Evolutionary conservation across 106 monocot genomes (phyloP).

Genomic region (Amphibolis antarctica): DNA sequence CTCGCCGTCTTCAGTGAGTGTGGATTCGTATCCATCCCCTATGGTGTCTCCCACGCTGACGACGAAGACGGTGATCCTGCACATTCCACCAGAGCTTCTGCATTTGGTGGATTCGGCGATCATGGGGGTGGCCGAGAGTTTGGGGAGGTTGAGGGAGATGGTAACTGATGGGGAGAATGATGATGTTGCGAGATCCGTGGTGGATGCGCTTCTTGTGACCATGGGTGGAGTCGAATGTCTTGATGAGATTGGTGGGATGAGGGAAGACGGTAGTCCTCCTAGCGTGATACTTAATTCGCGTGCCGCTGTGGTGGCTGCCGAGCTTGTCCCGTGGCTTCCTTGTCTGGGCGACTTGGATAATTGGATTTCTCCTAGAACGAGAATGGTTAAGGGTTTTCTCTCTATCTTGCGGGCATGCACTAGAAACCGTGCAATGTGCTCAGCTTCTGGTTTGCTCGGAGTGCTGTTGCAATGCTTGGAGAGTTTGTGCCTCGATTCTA

Average conservation of each 20-base stretch:
- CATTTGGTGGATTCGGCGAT: constrained; percentile 81
- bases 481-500: constrained; percentile 24
- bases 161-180: constrained; percentile 19
- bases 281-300: constrained; percentile 56
- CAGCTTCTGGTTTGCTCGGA: constrained; percentile 45
- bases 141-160: constrained; percentile 30
- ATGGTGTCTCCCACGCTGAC: constrained; percentile 21
- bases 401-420: constrained; percentile 50
- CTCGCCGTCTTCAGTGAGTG: constrained; percentile 28
- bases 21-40: constrained; percentile 40
- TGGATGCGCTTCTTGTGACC: constrained; percentile 71
- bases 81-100: constrained; percentile 49
- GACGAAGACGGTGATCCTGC: constrained; percentile 38
- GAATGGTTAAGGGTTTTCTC: constrained; percentile 66
- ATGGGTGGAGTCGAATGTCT: constrained; percentile 70
- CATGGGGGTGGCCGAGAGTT: constrained; percentile 45
- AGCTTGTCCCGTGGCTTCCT: constrained; percentile 58
- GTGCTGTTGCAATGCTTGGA: constrained; percentile 41
- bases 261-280: constrained; percentile 27
- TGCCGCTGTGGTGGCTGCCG: constrained; percentile 54
- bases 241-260: constrained; percentile 19
- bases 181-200: constrained; percentile 36
- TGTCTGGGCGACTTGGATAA: constrained; percentile 38
- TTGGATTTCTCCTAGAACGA: constrained; percentile 55
- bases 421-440: constrained; percentile 83